phyloP scores from a whole-genome alignment of 192 early-diverging fungal species.

The Podila clonocystis region DNA sequence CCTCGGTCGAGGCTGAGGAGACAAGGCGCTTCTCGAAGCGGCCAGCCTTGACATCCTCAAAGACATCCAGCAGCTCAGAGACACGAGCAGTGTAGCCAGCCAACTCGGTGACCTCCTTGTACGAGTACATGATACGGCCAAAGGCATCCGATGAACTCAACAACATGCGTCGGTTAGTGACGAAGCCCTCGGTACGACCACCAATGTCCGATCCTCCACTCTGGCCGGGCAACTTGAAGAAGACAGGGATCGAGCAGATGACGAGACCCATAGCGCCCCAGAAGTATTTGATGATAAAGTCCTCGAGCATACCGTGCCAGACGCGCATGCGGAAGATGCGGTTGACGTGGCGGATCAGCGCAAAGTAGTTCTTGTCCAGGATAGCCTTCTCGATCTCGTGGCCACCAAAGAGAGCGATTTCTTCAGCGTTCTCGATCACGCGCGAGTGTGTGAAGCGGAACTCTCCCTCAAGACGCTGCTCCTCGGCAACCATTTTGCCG shows the following conservation, averaged over 20 bases:
- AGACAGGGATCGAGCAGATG: constrained; percentile 90
- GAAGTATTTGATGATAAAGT: constrained; percentile 98
- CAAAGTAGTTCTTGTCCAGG: constrained; percentile 79
- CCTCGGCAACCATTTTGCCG: constrained; percentile 93
- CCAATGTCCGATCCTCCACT: constrained; percentile 52
- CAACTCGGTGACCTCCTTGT: constrained; percentile 94
- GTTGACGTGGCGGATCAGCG: constrained; percentile 88
- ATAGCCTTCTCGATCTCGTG: constrained; percentile 86
- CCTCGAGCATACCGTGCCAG: constrained; percentile 95
- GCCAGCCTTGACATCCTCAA: constrained; percentile 88
- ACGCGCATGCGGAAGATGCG: constrained; percentile 86
- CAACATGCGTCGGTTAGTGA: constrained; percentile 81
- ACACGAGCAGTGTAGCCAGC: constrained; percentile 95
- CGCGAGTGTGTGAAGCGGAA: constrained; percentile 95
- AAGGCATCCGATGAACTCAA: constrained; percentile 83
- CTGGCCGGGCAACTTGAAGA: constrained; percentile 62
- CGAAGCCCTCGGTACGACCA: constrained; percentile 72
- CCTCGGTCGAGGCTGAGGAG: constrained; percentile 61
- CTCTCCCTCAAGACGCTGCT: constrained; percentile 93
- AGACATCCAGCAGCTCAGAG: constrained; percentile 82
- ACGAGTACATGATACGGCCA: constrained; percentile 91
- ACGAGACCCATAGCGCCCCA: constrained; percentile 94
- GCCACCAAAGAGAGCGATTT: constrained; percentile 92
- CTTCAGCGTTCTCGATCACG: constrained; percentile 95
- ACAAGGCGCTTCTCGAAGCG: constrained; percentile 80